These are phyloP conservation scores for Boletus vinaceobasis DNA, from an alignment of 768 basidiomycete species.

Conservation along the genomic window DNA sequence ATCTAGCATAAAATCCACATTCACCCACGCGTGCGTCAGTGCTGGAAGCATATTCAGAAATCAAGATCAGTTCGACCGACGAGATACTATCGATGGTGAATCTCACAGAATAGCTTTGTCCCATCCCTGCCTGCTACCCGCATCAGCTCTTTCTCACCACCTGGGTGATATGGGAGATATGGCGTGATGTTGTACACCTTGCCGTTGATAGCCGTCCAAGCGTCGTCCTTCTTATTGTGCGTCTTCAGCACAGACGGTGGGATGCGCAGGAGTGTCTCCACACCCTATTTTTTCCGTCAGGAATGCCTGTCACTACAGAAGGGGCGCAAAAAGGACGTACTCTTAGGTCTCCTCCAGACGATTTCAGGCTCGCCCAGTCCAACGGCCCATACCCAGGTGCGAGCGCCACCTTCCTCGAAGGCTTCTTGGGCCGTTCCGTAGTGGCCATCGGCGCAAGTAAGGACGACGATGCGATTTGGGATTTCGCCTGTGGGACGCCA, in stretches of 20 bases:
- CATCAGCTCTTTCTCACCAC: constrained; percentile 93
- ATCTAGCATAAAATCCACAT: constrained; percentile 94
- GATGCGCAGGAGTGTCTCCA: constrained; percentile 63
- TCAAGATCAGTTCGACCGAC: constrained; percentile 2
- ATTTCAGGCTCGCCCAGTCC: constrained; percentile 90
- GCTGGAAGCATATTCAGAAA: constrained; percentile 42
- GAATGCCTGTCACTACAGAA: background rate
- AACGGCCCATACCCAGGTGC: constrained; percentile 88
- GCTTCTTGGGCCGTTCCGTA: constrained; percentile 52
- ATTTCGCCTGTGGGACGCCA: constrained; percentile 26
- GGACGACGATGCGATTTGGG: constrained; percentile 35
- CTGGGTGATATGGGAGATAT: constrained; percentile 90
- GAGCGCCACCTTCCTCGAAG: constrained; percentile 80
- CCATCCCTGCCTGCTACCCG: constrained; percentile 93
- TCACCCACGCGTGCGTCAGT: constrained; percentile 94
- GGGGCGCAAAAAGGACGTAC: constrained; percentile 39
- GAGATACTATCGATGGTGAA: background rate
- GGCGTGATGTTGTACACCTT: constrained; percentile 97
- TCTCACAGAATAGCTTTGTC: constrained; percentile 87
- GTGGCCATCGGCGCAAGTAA: constrained; percentile 62
- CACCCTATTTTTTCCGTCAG: constrained; percentile 49
- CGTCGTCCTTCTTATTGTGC: constrained; percentile 83
- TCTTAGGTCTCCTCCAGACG: constrained; percentile 74
- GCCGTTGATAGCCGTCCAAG: constrained; percentile 89
- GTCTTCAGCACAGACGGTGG: constrained; percentile 72